Base-by-base conservation (phyloP, 179 eudicot genomes). In the Sideroxylon spinosum region DNA sequence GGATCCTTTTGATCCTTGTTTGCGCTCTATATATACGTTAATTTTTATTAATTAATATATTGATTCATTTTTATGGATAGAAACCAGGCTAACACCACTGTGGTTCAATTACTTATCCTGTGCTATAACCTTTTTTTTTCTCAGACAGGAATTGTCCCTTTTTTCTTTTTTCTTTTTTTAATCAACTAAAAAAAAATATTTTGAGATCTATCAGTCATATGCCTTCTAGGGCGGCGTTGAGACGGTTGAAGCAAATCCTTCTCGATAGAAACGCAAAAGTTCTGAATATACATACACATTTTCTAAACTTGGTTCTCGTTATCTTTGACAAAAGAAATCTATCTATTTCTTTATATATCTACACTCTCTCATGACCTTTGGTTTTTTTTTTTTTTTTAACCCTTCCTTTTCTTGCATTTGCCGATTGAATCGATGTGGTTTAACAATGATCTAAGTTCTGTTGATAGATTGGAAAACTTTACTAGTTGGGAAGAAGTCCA, bases 191-290 rank as follows among this genome's bases (percentile, higher is more conserved):
- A 46, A 46, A 69, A 49, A 59, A 12, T 13, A 23, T 49, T 61
- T 49, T 3, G 52, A 74, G 57, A 23, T 74, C 71, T 29, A 25
- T 37, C 44, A 55, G 74, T 26, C 56, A 19, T 56, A 67, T 67
- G 65, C 67, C 25, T 48, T 48, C 44, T 37, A 37, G 4, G 44
- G 44, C 44, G 65, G 23, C 32, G 44, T 37, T 19, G 7, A 67
- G 62, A 75, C 75, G 53, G 22, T 68, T 29, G 22, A 26, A 75
- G 32, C 25, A 61, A 76, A 80, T 80, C 82, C 59, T 56, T 70
- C 28, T 75, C 75, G 63, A 75, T 48, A 68, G 14, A 59, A 80
- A 32, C 62, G 66, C 79, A 28, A 19, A 37, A 9, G 23, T 68
- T 59, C 70, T 20, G 1, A 37, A 16, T 67, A 9, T 61, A 20